Percentiles rank a stretch among this genome's conserved stretches.
These are phyloP conservation scores for Colletotrichum echinochloae DNA, from an alignment of 2,329 filamentous ascomycete species.

Conservation along the genomic window DNA sequence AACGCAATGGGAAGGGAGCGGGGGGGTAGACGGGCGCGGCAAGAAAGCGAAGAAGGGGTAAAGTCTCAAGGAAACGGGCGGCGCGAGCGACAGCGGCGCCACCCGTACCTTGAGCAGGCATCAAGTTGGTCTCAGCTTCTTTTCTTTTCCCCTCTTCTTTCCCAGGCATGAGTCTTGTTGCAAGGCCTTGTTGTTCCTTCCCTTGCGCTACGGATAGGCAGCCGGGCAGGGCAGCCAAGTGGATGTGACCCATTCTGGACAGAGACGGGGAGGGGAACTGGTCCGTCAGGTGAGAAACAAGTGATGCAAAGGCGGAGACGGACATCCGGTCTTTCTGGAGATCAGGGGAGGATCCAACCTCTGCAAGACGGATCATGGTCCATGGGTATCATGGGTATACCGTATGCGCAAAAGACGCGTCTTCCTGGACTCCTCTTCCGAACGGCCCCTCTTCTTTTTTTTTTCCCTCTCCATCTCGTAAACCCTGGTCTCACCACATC, in stretches of 20 bases:
- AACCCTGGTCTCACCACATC: conserved; percentile 19
- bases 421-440: conserved; percentile 15
- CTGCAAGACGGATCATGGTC: not conserved
- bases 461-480: conserved; percentile 16
- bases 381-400: conserved; percentile 9
- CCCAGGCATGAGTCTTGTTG: not conserved
- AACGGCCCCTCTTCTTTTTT: not conserved
- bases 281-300: not conserved
- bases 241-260: not conserved
- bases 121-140: not conserved
- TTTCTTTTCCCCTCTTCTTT: not conserved
- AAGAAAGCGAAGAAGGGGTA: not conserved
- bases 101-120: conserved; percentile 22
- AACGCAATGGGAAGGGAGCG: not conserved
- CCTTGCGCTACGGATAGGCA: conserved; percentile 2
- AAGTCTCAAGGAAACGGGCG: not conserved
- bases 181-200: conserved; percentile 5
- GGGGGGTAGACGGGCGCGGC: not conserved
- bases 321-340: conserved; percentile 1
- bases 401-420: conserved; percentile 14
- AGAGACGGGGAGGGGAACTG: not conserved
- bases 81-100: conserved; percentile 30
- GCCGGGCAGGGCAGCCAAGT: not conserved
- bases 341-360: not conserved
- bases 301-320: conserved; percentile 1